Evolutionary conservation across 1,139 yeast genomes (phyloP).

Genomic region (Suhomyces panamericanus): DNA sequence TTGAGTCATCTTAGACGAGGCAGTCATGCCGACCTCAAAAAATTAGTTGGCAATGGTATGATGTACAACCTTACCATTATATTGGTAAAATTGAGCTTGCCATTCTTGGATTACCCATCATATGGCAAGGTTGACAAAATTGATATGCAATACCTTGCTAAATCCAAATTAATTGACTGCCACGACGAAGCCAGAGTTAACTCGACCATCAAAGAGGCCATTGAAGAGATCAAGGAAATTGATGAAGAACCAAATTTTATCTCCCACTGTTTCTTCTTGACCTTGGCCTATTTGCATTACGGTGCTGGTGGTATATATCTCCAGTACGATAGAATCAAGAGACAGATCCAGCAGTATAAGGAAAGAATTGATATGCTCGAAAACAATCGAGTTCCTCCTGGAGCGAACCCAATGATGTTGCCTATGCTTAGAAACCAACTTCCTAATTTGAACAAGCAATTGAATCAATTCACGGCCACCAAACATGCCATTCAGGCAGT

Average conservation of each 20-base stretch:
- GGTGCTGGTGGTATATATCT: constrained; percentile 81
- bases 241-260: constrained; percentile 65
- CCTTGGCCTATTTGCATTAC: constrained; percentile 78
- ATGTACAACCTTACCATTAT: constrained; percentile 75
- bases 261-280: constrained; percentile 81
- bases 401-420: constrained; percentile 32
- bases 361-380: constrained; percentile 53
- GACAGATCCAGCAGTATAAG: constrained; percentile 51
- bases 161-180: constrained; percentile 56
- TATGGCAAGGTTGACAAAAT: constrained; percentile 72
- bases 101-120: constrained; percentile 70
- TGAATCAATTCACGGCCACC: constrained; percentile 42
- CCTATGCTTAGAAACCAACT: constrained; percentile 38
- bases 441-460: constrained; percentile 45
- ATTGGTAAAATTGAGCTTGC: constrained; percentile 72
- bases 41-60: constrained; percentile 75
- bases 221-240: constrained; percentile 46
- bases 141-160: constrained; percentile 62
- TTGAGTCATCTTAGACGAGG: constrained; percentile 86
- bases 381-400: constrained; percentile 25
- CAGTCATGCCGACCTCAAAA: constrained; percentile 69
- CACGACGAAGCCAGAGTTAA: constrained; percentile 81
- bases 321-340: constrained; percentile 55
- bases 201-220: constrained; percentile 71
- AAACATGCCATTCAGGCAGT: constrained; percentile 60